Evolutionary conservation across 495 filamentous ascomycete genomes (phyloP).

Genomic region (Aspergillus indologenus): DNA sequence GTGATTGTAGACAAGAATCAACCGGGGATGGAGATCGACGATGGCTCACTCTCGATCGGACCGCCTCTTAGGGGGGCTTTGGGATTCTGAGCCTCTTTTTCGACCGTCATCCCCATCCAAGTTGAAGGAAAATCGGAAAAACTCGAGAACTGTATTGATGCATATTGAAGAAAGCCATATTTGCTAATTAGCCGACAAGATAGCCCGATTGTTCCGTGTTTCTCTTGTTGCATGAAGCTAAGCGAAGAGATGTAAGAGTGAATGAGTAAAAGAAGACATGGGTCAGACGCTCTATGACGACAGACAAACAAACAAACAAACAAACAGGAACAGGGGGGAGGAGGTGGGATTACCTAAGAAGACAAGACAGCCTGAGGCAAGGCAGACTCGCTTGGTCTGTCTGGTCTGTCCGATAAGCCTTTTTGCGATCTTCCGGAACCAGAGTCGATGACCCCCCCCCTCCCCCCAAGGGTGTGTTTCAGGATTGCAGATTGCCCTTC

Average conservation of each 20-base stretch:
- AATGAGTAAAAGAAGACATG: not conserved
- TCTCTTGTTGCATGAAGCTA: not conserved
- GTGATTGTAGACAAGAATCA: not conserved
- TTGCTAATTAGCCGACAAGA: too few species aligned
- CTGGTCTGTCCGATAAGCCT: too few species aligned
- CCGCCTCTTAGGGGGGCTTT: not conserved
- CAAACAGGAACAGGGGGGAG: not conserved
- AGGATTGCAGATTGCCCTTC: not conserved
- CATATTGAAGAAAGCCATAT: too few species aligned
- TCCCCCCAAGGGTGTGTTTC: not conserved
- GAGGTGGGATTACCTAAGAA: not conserved
- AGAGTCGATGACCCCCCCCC: not conserved
- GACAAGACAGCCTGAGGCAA: constrained; percentile 12
- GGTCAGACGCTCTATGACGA: not conserved
- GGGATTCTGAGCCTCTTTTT: not conserved
- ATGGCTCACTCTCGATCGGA: not conserved
- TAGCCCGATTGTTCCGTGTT: not conserved
- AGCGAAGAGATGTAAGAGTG: not conserved
- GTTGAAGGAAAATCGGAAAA: too few species aligned
- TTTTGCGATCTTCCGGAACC: constrained; percentile 1
- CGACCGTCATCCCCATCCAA: not conserved
- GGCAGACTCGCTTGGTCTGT: constrained; percentile 16
- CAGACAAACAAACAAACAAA: not conserved
- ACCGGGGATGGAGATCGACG: not conserved
- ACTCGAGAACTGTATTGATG: too few species aligned